Evolutionary conservation across 2,329 filamentous ascomycete genomes (phyloP).

Genomic region (Onygenales sp.): DNA sequence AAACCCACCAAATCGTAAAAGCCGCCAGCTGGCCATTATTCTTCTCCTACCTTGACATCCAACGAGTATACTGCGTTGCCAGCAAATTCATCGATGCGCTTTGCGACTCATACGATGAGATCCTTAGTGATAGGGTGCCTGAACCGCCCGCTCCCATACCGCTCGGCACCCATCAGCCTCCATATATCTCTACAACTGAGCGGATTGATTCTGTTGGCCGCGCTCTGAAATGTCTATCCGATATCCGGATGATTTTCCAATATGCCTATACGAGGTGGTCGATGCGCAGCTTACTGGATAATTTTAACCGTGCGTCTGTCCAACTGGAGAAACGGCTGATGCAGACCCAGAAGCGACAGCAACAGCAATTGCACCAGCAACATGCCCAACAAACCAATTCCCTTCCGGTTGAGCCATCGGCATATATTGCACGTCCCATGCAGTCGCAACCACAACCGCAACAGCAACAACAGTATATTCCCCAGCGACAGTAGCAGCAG

Average conservation of each 20-base stretch:
- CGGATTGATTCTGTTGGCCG: conserved; percentile 25
- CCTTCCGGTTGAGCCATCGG: not conserved
- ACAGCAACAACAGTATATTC: not conserved
- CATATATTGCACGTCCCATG: not conserved
- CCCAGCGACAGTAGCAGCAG: not conserved
- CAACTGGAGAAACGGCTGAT: conserved; percentile 18
- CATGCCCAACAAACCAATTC: not conserved
- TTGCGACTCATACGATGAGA: conserved; percentile 41
- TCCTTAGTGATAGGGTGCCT: conserved; percentile 25
- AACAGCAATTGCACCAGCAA: not conserved
- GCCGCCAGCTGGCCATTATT: conserved; percentile 53
- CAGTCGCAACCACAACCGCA: too few relatives aligned
- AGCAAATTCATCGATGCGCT: conserved; percentile 49
- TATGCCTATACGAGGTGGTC: conserved; percentile 28
- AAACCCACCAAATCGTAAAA: conserved; percentile 59
- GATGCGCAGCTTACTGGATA: conserved; percentile 18
- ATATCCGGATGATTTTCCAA: conserved; percentile 23
- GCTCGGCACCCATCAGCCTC: conserved; percentile 23
- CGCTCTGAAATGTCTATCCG: conserved; percentile 23
- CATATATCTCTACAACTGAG: conserved; percentile 21
- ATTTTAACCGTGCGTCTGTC: conserved; percentile 24
- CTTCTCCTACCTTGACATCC: conserved; percentile 78
- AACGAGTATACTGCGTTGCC: conserved; percentile 66
- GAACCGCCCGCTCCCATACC: conserved; percentile 18
- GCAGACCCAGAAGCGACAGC: conserved; percentile 6